These are phyloP conservation scores for Hericium erinaceus DNA, from an alignment of 768 basidiomycete genomes.

Conservation along the genomic window DNA sequence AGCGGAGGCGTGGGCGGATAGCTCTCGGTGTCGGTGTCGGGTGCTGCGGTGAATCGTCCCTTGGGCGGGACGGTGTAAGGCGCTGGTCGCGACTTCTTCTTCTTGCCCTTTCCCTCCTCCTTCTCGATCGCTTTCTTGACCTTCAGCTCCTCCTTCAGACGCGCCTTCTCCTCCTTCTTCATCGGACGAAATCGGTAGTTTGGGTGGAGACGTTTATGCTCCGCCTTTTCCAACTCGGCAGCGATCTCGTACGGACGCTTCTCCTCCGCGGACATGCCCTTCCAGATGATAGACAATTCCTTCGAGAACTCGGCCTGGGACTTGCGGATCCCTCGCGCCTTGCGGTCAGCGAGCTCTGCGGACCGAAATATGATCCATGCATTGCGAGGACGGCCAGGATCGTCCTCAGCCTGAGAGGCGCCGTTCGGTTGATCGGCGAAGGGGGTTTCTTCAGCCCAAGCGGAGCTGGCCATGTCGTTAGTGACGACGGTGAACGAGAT, in stretches of 20 bases:
- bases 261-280: conserved; percentile 26
- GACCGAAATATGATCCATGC: conserved; percentile 46
- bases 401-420: conserved; percentile 2
- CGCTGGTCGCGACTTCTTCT: not conserved
- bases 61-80: not conserved
- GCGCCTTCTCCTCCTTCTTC: conserved; percentile 12
- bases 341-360: conserved; percentile 28
- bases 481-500: not conserved
- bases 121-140: conserved; percentile 6
- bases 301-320: conserved; percentile 35
- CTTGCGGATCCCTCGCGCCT: conserved; percentile 15
- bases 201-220: conserved; percentile 9
- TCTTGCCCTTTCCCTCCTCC: conserved; percentile 1
- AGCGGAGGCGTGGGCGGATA: not conserved
- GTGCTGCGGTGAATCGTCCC: not conserved
- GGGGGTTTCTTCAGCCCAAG: not conserved
- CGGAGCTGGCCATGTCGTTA: not conserved
- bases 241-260: conserved; percentile 13
- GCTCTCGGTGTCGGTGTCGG: not conserved
- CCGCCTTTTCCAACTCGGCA: conserved; percentile 10
- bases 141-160: conserved; percentile 9
- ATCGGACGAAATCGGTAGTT: conserved; percentile 12
- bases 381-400: conserved; percentile 33
- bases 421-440: not conserved
- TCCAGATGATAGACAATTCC: conserved; percentile 32